phyloP scores from a whole-genome alignment of 2,329 filamentous ascomycete species.

The Microcyclospora tardicrescens region DNA sequence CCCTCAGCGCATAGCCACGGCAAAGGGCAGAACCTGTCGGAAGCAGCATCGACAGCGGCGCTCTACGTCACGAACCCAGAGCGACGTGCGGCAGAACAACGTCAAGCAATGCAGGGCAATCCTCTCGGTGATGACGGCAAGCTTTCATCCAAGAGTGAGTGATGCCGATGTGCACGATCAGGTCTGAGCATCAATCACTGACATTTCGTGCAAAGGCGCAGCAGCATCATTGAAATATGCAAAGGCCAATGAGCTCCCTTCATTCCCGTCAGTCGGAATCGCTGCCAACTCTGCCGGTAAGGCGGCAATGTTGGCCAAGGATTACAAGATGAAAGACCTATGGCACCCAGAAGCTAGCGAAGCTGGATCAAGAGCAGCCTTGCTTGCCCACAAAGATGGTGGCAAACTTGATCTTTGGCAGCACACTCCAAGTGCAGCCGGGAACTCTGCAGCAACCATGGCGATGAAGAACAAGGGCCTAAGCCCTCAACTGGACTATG shows the following conservation, averaged over 20 bases:
- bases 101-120: constrained; percentile 16
- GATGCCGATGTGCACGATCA: constrained; percentile 1
- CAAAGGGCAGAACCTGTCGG: constrained; percentile 26
- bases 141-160: constrained; percentile 45
- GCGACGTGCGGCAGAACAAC: constrained; percentile 11
- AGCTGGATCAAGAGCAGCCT: constrained; percentile 61
- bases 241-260: constrained; percentile 58
- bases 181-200: constrained; percentile 1
- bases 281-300: constrained; percentile 54
- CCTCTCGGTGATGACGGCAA: constrained; percentile 41
- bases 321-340: constrained; percentile 47
- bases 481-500: constrained; percentile 33
- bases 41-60: constrained; percentile 48
- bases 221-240: constrained; percentile 57
- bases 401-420: constrained; percentile 40
- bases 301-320: constrained; percentile 46
- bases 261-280: constrained; percentile 56
- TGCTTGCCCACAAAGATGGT: constrained; percentile 48
- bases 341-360: constrained; percentile 53
- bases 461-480: constrained; percentile 46
- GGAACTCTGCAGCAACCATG: constrained; percentile 56
- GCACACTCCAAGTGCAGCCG: constrained; percentile 37
- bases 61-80: constrained; percentile 39
- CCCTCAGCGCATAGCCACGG: constrained; percentile 30
- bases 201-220: constrained; percentile 33